These are phyloP conservation scores for Fusarium irregulare DNA, from an alignment of 2,329 filamentous ascomycete genomes.

Conservation along the genomic window DNA sequence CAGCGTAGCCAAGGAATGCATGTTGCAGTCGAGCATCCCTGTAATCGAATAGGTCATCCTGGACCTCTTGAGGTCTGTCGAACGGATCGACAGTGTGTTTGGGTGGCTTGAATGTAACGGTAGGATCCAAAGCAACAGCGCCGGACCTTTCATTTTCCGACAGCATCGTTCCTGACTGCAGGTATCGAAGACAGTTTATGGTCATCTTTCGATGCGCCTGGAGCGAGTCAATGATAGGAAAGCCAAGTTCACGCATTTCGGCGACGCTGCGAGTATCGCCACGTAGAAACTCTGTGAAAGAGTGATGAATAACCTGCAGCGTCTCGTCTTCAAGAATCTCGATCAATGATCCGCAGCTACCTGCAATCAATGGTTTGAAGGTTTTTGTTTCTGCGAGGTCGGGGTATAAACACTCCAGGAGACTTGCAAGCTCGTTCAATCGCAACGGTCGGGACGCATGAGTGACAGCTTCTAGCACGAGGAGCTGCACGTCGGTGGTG, in stretches of 20 bases:
- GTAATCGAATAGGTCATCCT: conserved; percentile 21
- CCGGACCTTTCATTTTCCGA: conserved; percentile 7
- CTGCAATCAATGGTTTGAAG: conserved; percentile 51
- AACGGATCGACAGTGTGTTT: not conserved
- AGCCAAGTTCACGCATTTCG: not conserved
- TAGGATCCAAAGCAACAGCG: not conserved
- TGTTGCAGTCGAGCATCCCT: conserved; percentile 30
- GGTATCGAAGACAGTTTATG: conserved; percentile 31
- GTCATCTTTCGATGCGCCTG: conserved; percentile 38
- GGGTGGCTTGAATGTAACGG: conserved; percentile 9
- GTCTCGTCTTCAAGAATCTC: conserved; percentile 59
- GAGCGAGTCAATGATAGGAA: conserved; percentile 32
- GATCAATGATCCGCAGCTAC: conserved; percentile 55
- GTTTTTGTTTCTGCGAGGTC: conserved; percentile 18
- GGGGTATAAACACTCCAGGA: conserved; percentile 42
- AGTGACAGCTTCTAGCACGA: conserved; percentile 54
- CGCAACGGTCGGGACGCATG: conserved; percentile 55
- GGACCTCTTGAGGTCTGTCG: not conserved
- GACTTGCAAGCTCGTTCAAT: conserved; percentile 51
- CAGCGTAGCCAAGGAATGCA: conserved; percentile 37
- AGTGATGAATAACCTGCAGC: conserved; percentile 59
- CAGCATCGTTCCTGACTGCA: conserved; percentile 32
- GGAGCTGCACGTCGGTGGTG: conserved; percentile 47
- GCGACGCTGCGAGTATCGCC: conserved; percentile 35
- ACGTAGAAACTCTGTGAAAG: conserved; percentile 59